Evolutionary conservation across 2,329 filamentous ascomycete genomes (phyloP), one percentile per base, ranked within the genome.

Genomic region (Byssothecium circinans): DNA sequence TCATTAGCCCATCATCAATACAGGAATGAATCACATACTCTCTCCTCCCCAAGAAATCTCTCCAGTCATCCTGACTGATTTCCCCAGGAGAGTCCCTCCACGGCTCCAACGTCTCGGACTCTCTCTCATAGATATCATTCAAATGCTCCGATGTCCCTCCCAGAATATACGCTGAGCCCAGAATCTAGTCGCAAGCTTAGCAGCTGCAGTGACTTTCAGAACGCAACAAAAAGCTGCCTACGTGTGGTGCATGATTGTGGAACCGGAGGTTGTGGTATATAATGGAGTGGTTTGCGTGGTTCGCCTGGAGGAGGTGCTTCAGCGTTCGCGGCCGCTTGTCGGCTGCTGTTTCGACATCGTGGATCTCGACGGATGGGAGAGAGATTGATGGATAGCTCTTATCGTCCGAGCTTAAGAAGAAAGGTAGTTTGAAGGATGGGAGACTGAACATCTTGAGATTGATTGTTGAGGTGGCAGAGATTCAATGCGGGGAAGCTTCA

Each of bases 221-320:
- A 49, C n/a, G 19, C 23, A 39, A 25, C n/a, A 36, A 47, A 37
- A 43, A 47, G 46, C 45, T 47, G 45, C 78, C 51, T 72, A 84
- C 80, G 72, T 96, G 91, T 32, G 89, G 81, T 60, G 86, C 78
- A 72, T 95, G 88, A 65, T 97, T 97, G 74, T 94, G 84, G 61
- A 85, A 94, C 52, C 81, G 76, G 4, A 87, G 75, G 43, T 87
- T 69, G 67, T 91, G 84, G 69, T 88, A 94, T 45, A 96, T 74
- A 57, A 97, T 85, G 25, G 90, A 84, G 72, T 95, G 83, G 67
- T 94, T 96, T 57, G 86, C 86, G 74, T 99, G 94, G 69, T 97
- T 97, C 43, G 91, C 86, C 70, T 88, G 89, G 51, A 99, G 71
- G 12, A 99, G 78, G 72, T 97, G 91, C 75, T 95, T 96, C 52